Conservation (phyloP, 2,329 filamentous ascomycete genomes). For the Ceratocystis ficicola region DNA sequence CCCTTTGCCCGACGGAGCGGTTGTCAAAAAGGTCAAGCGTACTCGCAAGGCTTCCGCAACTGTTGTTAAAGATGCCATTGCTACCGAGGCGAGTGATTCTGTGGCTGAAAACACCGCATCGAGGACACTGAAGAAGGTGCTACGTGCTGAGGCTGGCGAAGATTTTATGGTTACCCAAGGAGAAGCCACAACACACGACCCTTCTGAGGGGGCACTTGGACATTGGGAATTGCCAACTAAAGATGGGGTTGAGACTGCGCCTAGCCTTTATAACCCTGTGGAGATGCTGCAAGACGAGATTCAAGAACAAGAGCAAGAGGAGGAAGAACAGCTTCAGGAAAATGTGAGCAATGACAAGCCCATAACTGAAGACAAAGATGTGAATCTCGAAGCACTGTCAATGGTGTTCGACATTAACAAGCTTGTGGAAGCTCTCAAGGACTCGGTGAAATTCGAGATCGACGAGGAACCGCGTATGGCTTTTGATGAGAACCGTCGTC, state of each 20-base stretch:
- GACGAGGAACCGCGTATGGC: constrained; percentile 19
- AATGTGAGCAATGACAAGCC: neutral
- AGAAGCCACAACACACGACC: constrained; percentile 11
- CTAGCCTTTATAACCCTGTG: neutral
- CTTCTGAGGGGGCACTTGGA: neutral
- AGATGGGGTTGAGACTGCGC: neutral
- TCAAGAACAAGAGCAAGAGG: constrained; percentile 11
- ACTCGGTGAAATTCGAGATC: constrained; percentile 26
- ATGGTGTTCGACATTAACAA: constrained; percentile 19
- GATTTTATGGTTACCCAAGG: neutral
- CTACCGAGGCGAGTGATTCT: neutral
- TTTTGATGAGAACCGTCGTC: neutral
- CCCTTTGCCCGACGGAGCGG: constrained; percentile 37
- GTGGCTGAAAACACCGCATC: neutral
- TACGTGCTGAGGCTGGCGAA: neutral
- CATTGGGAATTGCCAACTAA: neutral
- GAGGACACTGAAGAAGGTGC: neutral
- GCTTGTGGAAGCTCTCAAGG: constrained; percentile 21
- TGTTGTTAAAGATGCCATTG: neutral
- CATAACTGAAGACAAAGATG: constrained; percentile 18
- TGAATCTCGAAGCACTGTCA: constrained; percentile 16
- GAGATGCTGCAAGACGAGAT: constrained; percentile 7
- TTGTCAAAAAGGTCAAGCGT: constrained; percentile 25
- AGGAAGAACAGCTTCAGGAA: neutral
- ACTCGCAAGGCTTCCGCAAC: constrained; percentile 1